Evolutionary conservation across 176 grass and related monocot genomes (phyloP).

Genomic region (Luzula sylvatica): DNA sequence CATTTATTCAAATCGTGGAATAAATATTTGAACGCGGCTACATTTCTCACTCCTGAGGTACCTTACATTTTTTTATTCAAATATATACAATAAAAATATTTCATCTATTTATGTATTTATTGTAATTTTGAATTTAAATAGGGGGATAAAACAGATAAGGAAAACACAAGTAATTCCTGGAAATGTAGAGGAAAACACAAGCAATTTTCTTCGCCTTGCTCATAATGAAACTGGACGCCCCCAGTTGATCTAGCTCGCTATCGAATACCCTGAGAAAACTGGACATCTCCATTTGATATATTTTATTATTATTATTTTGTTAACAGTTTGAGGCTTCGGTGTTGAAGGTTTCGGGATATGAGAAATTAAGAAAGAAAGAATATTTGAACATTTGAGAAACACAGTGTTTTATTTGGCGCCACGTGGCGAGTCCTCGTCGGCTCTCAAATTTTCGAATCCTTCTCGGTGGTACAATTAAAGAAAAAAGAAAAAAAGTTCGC

Average conservation of each 20-base stretch:
- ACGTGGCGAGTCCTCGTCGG: constrained; percentile 94
- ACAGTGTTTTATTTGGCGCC: constrained; percentile 91
- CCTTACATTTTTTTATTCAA: background rate
- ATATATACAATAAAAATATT: background rate
- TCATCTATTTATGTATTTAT: background rate
- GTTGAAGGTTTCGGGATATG: constrained; percentile 61
- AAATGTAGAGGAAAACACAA: constrained; percentile 85
- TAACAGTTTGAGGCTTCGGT: constrained; percentile 72
- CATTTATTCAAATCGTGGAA: constrained; percentile 79
- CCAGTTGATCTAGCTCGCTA: constrained; percentile 70
- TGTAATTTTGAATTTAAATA: constrained; percentile 20
- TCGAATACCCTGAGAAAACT: constrained; percentile 84
- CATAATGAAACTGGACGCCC: constrained; percentile 78
- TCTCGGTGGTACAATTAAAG: constrained; percentile 70
- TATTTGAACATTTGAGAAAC: constrained; percentile 91
- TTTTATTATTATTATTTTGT: background rate
- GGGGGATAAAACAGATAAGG: constrained; percentile 92
- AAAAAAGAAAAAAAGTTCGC: too few species aligned
- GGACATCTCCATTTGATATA: too few species aligned
- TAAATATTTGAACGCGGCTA: constrained; percentile 75
- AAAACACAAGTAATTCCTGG: constrained; percentile 77
- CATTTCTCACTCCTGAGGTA: constrained; percentile 98
- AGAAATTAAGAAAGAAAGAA: constrained; percentile 71
- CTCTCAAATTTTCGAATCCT: constrained; percentile 87
- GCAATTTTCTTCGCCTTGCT: constrained; percentile 78